A percentile compares a stretch with the other conserved stretches of the same genome.
These are phyloP conservation scores for Wallacemonas rigidus DNA, from an alignment of 208 protist genomes.

Conservation along the genomic window DNA sequence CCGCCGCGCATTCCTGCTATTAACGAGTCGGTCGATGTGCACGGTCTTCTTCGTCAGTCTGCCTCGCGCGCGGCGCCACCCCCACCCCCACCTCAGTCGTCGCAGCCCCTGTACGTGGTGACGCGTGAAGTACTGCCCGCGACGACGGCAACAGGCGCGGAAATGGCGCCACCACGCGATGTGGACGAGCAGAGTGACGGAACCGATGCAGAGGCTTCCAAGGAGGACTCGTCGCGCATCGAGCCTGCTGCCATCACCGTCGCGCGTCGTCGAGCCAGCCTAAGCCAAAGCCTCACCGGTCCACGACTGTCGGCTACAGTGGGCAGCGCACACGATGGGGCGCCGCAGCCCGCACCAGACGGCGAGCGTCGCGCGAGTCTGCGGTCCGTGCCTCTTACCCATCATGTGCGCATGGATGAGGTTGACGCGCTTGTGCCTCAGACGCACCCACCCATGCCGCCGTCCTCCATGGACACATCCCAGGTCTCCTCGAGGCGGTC, in stretches of 20 bases:
- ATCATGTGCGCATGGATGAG: constrained; percentile 6
- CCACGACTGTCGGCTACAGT: neutral
- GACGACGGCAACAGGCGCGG: no score
- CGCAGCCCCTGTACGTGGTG: constrained; percentile 5
- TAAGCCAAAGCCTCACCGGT: no score
- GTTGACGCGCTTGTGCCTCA: constrained; percentile 11
- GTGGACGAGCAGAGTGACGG: neutral
- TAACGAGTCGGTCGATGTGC: constrained; percentile 14
- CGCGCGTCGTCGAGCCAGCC: no score
- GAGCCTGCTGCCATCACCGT: neutral
- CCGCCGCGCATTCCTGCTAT: constrained; percentile 10
- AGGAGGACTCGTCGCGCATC: no score
- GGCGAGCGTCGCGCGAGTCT: constrained; percentile 2
- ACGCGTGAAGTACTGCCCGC: neutral
- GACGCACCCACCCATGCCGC: constrained; percentile 1
- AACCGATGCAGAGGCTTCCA: neutral
- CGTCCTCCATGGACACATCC: neutral
- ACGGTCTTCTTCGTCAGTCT: no score
- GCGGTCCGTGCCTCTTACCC: constrained; percentile 5
- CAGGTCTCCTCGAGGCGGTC: neutral
- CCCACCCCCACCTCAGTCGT: neutral
- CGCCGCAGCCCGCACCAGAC: neutral
- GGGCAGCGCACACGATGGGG: neutral
- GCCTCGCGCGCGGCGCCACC: neutral
- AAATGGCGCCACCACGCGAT: neutral